Evolutionary conservation across 768 basidiomycete species (phyloP), one percentile per base, ranked within the genome.

Genomic region (Pholiota conissans): DNA sequence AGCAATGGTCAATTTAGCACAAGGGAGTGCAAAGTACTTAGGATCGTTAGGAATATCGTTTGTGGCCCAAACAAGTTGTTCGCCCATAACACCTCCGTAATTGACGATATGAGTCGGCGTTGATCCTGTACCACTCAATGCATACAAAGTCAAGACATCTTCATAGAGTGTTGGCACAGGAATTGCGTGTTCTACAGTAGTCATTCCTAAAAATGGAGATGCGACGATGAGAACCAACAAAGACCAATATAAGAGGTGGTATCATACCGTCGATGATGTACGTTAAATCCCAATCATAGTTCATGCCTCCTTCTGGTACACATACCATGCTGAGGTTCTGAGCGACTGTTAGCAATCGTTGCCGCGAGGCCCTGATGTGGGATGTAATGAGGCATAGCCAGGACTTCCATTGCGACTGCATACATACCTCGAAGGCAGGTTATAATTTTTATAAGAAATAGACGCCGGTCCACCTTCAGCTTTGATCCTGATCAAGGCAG

Each of bases 391-490:
- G 7, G 29, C 6, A 0, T 34, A n/a, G 10, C 46, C 34, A 32
- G 7, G n/a, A 50, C 5, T 3, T 4, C 29, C n/a, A n/a, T 28
- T 14, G 18, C 18, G 34, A 5, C 3, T 10, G 35, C 28, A 37
- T 1, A 65, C 76, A 20, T 58, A 86, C 85, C 86, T 78, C 22
- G 82, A 82, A 16, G 89, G 88, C 16, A 87, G 65, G 58, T 87
- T 86, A 62, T 91, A 90, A 61, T 90, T 91, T 72, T 91, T 91
- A 68, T 91, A 90, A 7, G 88, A 90, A 62, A 86, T 86, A 59
- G 80, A 83, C 0, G 83, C 80, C 11, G 83, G 79, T 3, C 89
- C 89, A 29, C 87, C 89, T 67, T 91, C 89, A 3, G 75, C 86
- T 61, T 87, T 89, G 65, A 90, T 84, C 56, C 89, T 81, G 8